Base-by-base conservation (phyloP, 352 stramenopile genomes). In the Globisporangium okanoganense region DNA sequence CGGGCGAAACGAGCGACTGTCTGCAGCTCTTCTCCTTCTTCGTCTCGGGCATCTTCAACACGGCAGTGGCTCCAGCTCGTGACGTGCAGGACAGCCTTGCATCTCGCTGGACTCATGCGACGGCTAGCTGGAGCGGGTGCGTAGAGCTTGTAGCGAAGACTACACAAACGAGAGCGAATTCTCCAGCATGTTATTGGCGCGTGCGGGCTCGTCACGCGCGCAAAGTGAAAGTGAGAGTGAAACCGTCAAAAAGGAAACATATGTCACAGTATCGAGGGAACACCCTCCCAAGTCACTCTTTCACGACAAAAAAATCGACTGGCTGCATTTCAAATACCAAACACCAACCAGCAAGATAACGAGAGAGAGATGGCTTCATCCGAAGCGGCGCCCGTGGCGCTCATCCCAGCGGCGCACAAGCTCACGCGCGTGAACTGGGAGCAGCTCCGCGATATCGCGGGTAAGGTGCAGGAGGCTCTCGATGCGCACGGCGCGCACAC, bases 381-480 rank as follows among this genome's bases (percentile, higher is more conserved):
- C 6, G 22, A 40, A 20, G 31, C 59, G 53, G 20, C 58, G 18
- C 5, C 59, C 7, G 27, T 59, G 20, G 38, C 62, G 27, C 62
- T 76, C 25, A 71, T 73, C 52, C 52, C 56, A 16, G 58, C 65
- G 54, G 51, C 64, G 68, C 49, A 62, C 54, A 50, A 44, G n/a
- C 65, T 35, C 40, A 66, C 57, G n/a, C 68, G 64, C 31, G 70
- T 93, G 16, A 72, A 92, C 55, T 94, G 84, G 84, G 51, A 69
- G 10, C 73, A 83, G 56, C 66, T 94, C 9, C 62, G 62, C 18
- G 61, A 29, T 10, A 76, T 94, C 60, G 52, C 84, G 5, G 59
- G 67, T 10, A 67, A 78, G 52, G 78, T 92, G 20, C 84, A 94
- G 56, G 58, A 56, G n/a, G 84, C 79, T 12, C 65, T 94, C 7